Percentiles rank a stretch among this genome's conserved stretches.
Evolutionary conservation across 371 early-diverging fungal genomes (phyloP).

Genomic region (Mortierella sp.): DNA sequence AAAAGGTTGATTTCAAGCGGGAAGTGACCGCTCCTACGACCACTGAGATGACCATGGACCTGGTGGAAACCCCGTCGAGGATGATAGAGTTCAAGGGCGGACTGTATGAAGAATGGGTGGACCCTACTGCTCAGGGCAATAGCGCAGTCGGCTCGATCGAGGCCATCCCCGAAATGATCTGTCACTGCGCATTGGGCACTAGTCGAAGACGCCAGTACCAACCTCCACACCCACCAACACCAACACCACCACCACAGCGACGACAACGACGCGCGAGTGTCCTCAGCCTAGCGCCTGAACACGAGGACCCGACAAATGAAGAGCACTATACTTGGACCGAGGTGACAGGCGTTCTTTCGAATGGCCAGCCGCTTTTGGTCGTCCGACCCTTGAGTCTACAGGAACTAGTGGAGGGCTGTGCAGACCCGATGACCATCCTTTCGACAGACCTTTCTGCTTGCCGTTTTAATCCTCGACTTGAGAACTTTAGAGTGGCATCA

Average conservation of each 20-base stretch:
- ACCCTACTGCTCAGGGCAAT: conserved; percentile 24
- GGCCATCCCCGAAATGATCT: too few relatives aligned
- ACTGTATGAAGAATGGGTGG: conserved; percentile 40
- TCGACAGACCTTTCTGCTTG: too few relatives aligned
- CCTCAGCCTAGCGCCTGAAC: not conserved
- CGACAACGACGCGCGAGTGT: not conserved
- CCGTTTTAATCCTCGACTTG: too few relatives aligned
- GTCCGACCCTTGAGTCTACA: conserved; percentile 23
- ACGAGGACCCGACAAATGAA: conserved; percentile 1
- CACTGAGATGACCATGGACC: not conserved
- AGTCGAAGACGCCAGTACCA: not conserved
- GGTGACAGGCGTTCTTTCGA: conserved; percentile 23
- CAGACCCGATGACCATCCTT: not conserved
- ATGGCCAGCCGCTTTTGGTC: conserved; percentile 30
- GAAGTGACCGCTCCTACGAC: not conserved
- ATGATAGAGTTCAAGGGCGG: conserved; percentile 44
- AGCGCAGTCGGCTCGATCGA: too few relatives aligned
- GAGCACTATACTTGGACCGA: conserved; percentile 29
- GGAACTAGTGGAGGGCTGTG: conserved; percentile 7
- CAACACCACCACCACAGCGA: not conserved
- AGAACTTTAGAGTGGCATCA: too few relatives aligned
- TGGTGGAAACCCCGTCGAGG: not conserved
- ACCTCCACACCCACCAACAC: not conserved
- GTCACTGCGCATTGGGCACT: too few relatives aligned
- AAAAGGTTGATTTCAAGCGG: not conserved